phyloP scores from a whole-genome alignment of 164 flowering plant genomes.

The Santalum album region DNA sequence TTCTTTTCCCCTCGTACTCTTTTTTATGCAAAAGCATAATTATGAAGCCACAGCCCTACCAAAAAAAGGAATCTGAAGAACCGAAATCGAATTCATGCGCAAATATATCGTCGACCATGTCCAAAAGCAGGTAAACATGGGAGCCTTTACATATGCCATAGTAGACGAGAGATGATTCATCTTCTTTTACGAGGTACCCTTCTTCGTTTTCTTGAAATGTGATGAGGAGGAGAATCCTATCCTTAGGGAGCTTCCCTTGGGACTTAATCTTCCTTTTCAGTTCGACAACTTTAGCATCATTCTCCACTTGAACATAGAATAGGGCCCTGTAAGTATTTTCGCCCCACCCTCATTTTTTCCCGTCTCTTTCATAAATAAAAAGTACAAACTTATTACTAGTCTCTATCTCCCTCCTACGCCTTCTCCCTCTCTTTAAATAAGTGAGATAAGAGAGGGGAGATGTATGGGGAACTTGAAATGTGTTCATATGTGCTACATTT shows the following conservation, averaged over 20 bases:
- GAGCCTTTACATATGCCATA: conserved; percentile 38
- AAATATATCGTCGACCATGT: background rate
- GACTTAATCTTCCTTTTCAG: conserved; percentile 33
- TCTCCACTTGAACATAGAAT: conserved; percentile 27
- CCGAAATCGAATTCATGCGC: no score
- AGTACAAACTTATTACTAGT: background rate
- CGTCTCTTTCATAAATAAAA: background rate
- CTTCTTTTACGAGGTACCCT: conserved; percentile 6
- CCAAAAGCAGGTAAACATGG: conserved; percentile 10
- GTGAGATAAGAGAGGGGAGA: background rate
- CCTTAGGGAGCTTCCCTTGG: conserved; percentile 29
- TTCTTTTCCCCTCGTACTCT: background rate
- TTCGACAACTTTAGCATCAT: conserved; percentile 35
- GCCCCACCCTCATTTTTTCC: conserved; percentile 31
- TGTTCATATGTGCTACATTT: conserved; percentile 19
- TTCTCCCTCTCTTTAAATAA: no score
- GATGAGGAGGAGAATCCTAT: conserved; percentile 28
- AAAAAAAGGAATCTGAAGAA: background rate
- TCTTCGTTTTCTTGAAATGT: conserved; percentile 7
- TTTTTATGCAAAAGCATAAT: background rate
- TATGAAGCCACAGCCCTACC: no score
- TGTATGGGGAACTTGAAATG: background rate
- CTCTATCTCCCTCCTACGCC: no score
- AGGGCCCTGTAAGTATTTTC: conserved; percentile 43
- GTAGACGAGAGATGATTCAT: conserved; percentile 17